Evolutionary conservation across 2,329 filamentous ascomycete species (phyloP).

Genomic region (Aspergillus awamori): DNA sequence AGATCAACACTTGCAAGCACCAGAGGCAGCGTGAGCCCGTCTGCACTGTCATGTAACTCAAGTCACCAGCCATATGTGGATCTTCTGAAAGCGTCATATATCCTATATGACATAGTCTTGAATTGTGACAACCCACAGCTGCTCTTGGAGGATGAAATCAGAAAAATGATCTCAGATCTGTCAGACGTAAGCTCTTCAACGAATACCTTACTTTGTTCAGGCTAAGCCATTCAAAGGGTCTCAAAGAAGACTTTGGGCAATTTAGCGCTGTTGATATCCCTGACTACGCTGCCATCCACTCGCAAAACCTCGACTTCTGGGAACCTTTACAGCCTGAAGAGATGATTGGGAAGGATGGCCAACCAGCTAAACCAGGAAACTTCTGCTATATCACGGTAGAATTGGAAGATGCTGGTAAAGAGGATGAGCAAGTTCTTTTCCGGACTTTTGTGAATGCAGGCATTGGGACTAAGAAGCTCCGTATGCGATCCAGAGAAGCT

Average conservation of each 20-base stretch:
- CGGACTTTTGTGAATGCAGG: constrained; percentile 37
- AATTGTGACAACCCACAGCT: constrained; percentile 23
- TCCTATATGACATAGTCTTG: constrained; percentile 37
- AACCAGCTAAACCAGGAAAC: constrained; percentile 26
- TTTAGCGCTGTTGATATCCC: constrained; percentile 32
- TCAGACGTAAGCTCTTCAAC: constrained; percentile 27
- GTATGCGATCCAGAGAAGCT: constrained; percentile 35
- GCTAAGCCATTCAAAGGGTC: constrained; percentile 21
- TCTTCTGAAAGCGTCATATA: constrained; percentile 36
- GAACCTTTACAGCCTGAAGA: constrained; percentile 36
- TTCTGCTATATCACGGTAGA: constrained; percentile 34
- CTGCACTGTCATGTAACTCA: constrained; percentile 23
- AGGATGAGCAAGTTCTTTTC: constrained; percentile 34
- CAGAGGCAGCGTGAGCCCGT: constrained; percentile 29
- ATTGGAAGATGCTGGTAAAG: constrained; percentile 34
- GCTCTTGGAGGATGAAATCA: constrained; percentile 33
- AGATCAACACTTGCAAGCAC: constrained; percentile 22
- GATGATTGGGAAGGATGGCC: constrained; percentile 18
- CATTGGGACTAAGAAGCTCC: constrained; percentile 34
- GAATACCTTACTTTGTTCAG: background rate
- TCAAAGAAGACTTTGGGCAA: constrained; percentile 32
- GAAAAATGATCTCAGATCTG: constrained; percentile 35
- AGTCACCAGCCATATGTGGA: constrained; percentile 37
- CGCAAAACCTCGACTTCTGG: constrained; percentile 34
- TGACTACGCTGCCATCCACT: constrained; percentile 23